Conservation (phyloP, 176 grass and related monocot species). For the Paspalum notatum region DNA sequence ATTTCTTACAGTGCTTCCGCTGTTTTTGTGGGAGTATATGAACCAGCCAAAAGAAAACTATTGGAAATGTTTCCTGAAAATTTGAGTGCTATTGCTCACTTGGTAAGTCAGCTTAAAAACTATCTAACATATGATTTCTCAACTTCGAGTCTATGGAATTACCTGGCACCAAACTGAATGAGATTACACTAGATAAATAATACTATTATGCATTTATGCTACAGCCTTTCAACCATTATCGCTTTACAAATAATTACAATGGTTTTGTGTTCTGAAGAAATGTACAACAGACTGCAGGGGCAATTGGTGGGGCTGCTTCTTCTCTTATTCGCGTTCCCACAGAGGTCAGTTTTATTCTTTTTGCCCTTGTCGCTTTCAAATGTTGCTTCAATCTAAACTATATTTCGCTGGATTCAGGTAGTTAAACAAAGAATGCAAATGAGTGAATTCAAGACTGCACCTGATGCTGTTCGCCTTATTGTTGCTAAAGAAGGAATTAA, state of each 20-base stretch:
- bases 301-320: slow-evolving; percentile 66
- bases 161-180: neutral
- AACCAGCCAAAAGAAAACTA: slow-evolving; percentile 75
- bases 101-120: slow-evolving; percentile 50
- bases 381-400: neutral
- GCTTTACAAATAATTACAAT: slow-evolving; percentile 28
- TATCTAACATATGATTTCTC: neutral
- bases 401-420: slow-evolving; percentile 48
- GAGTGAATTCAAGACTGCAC: slow-evolving; percentile 62
- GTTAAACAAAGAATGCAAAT: slow-evolving; percentile 78
- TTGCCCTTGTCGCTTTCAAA: neutral
- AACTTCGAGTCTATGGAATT: neutral
- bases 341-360: slow-evolving; percentile 41
- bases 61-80: slow-evolving; percentile 66
- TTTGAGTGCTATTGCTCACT: slow-evolving; percentile 69
- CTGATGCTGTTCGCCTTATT: slow-evolving; percentile 68
- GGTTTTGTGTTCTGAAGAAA: slow-evolving; percentile 23
- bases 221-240: neutral
- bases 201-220: neutral
- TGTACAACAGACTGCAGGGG: slow-evolving; percentile 62
- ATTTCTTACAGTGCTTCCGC: slow-evolving; percentile 60
- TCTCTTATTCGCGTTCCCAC: slow-evolving; percentile 72
- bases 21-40: slow-evolving; percentile 77
- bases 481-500: slow-evolving; percentile 59
- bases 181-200: neutral